Base-by-base conservation (phyloP, 257 asterid genomes). In the Ligustrum vulgare region DNA sequence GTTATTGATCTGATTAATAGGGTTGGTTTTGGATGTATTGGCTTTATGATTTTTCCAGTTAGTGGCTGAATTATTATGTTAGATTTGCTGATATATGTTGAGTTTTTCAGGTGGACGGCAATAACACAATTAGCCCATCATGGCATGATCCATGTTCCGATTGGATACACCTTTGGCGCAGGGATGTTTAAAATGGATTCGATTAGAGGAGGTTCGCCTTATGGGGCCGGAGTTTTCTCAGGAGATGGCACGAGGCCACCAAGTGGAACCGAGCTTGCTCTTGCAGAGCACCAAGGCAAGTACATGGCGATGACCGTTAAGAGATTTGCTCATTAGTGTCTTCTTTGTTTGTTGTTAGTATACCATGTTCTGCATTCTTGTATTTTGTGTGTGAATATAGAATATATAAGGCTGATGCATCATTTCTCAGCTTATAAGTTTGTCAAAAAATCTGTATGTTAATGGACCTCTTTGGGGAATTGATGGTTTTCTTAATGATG, bases 41-140 rank as follows among this genome's bases (percentile, higher is more conserved):
- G 49, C 49, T 41, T 41, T 11, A 39, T 39, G 3, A 10, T 39
- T 39, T 10, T 10, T n/a, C 47, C 15, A 10, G 45, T 39, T 10
- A 39, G 15, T 8, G n/a, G n/a, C n/a, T n/a, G n/a, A n/a, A n/a
- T n/a, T n/a, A n/a, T n/a, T n/a, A n/a, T n/a, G n/a, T n/a, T n/a
- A n/a, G n/a, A n/a, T n/a, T n/a, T n/a, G n/a, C n/a, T n/a, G n/a
- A n/a, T n/a, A n/a, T n/a, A n/a, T n/a, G n/a, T n/a, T n/a, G n/a
- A 12, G 20, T 22, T 33, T 49, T 68, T 84, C 86, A 89, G 94
- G 8, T 89, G 89, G 91, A 87, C 91, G 0, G 90, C 90, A 5
- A 77, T 89, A 11, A 87, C 91, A 0, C 94, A 87, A 68, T 41
- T 87, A 78, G 94, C 86, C 8, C 91, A 89, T 76, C 94, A 89